Evolutionary conservation across 768 basidiomycete genomes (phyloP).

Genomic region (Kwoniella botswanensis): DNA sequence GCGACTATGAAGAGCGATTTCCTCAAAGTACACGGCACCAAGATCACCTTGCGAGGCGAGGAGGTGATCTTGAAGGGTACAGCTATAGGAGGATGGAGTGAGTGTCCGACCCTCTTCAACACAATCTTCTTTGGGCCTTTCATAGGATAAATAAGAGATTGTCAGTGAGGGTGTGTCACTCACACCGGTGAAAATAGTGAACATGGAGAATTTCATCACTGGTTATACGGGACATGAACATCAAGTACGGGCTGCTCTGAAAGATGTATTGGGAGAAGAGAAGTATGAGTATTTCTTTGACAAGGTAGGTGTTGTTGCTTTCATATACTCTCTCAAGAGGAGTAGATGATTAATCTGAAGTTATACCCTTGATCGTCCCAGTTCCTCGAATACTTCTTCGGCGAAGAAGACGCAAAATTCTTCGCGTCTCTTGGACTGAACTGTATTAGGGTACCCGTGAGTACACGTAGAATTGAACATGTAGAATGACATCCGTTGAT

Average conservation of each 20-base stretch:
- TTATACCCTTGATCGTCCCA: slow-evolving; percentile 43
- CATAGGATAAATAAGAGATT: too few relatives aligned
- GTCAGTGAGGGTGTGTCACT: neutral
- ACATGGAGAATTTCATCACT: slow-evolving; percentile 65
- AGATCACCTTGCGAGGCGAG: slow-evolving; percentile 41
- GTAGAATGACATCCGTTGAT: slow-evolving; percentile 26
- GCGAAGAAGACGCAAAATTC: slow-evolving; percentile 73
- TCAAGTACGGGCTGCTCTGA: slow-evolving; percentile 73
- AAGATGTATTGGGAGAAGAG: slow-evolving; percentile 67
- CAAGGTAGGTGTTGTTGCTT: slow-evolving; percentile 63
- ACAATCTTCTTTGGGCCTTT: too few relatives aligned
- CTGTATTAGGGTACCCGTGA: slow-evolving; percentile 65
- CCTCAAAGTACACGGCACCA: slow-evolving; percentile 36
- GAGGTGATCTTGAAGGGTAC: slow-evolving; percentile 60
- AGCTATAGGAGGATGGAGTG: slow-evolving; percentile 75
- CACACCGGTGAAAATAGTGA: slow-evolving; percentile 58
- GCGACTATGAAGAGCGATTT: slow-evolving; percentile 20
- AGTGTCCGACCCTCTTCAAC: neutral
- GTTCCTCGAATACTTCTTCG: slow-evolving; percentile 85
- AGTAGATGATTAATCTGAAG: neutral
- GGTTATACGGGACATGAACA: slow-evolving; percentile 78
- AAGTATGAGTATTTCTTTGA: slow-evolving; percentile 81
- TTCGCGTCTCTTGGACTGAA: slow-evolving; percentile 80
- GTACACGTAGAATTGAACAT: slow-evolving; percentile 6
- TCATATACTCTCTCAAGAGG: neutral